Evolutionary conservation across 805 yeast species (phyloP).

Genomic region (Teunomyces atbi): DNA sequence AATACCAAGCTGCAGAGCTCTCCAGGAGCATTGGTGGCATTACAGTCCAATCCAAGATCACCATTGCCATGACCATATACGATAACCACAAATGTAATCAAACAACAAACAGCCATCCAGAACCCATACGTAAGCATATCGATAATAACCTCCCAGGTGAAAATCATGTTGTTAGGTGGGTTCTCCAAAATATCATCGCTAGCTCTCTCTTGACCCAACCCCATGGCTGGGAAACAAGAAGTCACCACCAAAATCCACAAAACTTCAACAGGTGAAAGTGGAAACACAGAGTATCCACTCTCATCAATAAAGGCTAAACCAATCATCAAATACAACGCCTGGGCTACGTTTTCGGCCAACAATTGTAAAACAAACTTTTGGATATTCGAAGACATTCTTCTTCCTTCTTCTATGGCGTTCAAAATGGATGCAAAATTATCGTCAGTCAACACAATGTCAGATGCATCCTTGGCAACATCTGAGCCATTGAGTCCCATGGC

Average conservation of each 20-base stretch:
- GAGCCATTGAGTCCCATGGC: conserved; percentile 80
- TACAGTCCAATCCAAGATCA: conserved; percentile 63
- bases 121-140: conserved; percentile 74
- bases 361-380: conserved; percentile 76
- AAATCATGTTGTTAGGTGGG: conserved; percentile 64
- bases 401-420: conserved; percentile 76
- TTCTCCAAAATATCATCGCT: conserved; percentile 60
- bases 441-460: conserved; percentile 67
- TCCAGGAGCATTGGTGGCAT: conserved; percentile 39
- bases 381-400: conserved; percentile 75
- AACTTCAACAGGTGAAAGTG: conserved; percentile 73
- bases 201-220: conserved; percentile 69
- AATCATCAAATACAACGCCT: conserved; percentile 65
- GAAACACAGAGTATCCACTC: conserved; percentile 71
- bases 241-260: conserved; percentile 78
- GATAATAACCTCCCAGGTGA: conserved; percentile 61
- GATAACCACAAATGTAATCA: conserved; percentile 61
- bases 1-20: conserved; percentile 59
- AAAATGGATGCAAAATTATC: conserved; percentile 79
- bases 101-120: conserved; percentile 70
- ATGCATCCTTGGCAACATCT: conserved; percentile 83
- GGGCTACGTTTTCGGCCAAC: conserved; percentile 63
- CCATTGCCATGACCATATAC: conserved; percentile 70
- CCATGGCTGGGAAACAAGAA: conserved; percentile 83
- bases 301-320: conserved; percentile 71